Conservation (phyloP, 345 rosid genomes). For the Crucihimalaya himalaica region DNA sequence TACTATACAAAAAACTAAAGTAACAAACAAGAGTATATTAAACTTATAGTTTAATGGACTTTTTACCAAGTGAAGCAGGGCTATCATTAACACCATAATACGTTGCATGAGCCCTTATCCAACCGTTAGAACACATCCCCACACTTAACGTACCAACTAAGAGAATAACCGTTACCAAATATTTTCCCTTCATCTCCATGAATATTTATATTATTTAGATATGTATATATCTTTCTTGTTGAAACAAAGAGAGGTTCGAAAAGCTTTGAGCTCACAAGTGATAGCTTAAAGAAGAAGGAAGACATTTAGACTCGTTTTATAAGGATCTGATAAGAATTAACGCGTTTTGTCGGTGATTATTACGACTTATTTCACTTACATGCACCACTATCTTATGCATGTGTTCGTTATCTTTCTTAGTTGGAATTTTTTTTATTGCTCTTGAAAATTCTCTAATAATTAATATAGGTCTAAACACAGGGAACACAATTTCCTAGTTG, state of each 20-base stretch:
- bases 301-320: conserved; percentile 32
- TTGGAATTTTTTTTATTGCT: conserved; percentile 30
- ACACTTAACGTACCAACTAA: conserved; percentile 39
- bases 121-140: conserved; percentile 45
- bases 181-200: conserved; percentile 14
- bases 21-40: neutral
- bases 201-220: neutral
- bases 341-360: conserved; percentile 46
- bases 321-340: conserved; percentile 1
- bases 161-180: conserved; percentile 28
- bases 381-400: conserved; percentile 41
- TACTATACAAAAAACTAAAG: neutral
- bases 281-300: conserved; percentile 39
- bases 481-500: neutral
- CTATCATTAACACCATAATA: conserved; percentile 74
- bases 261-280: conserved; percentile 16
- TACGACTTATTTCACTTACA: conserved; percentile 37
- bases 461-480: conserved; percentile 29
- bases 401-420: conserved; percentile 47
- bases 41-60: neutral
- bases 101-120: conserved; percentile 72
- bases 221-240: neutral
- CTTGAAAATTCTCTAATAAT: conserved; percentile 32
- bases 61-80: conserved; percentile 72
- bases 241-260: conserved; percentile 13